Percentiles rank a stretch among this genome's conserved stretches.
Conservation (phyloP, 2,329 filamentous ascomycete genomes). For the Cladosporium velox region DNA sequence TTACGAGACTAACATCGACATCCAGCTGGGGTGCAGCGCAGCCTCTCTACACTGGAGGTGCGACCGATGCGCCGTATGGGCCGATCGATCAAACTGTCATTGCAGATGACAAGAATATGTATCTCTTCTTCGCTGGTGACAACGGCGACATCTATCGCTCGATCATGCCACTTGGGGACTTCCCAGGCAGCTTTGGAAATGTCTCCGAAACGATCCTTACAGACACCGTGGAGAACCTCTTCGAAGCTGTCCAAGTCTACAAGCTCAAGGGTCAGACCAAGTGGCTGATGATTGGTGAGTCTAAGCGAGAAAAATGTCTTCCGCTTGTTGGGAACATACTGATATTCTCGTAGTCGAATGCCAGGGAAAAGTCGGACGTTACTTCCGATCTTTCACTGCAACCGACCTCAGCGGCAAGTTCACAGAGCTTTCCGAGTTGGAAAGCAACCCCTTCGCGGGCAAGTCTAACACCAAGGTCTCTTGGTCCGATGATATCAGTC, state of each 20-base stretch:
- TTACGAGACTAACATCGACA: conserved; percentile 17
- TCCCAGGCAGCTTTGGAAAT: conserved; percentile 62
- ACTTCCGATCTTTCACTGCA: conserved; percentile 68
- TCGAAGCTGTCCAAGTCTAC: conserved; percentile 69
- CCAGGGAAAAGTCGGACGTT: conserved; percentile 59
- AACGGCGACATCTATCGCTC: conserved; percentile 67
- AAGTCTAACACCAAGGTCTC: conserved; percentile 65
- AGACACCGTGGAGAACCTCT: conserved; percentile 59
- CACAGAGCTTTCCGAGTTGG: conserved; percentile 58
- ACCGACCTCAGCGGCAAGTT: conserved; percentile 58
- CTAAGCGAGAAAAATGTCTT: neutral
- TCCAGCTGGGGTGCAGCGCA: conserved; percentile 41
- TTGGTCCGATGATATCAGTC: conserved; percentile 69
- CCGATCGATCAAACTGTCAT: conserved; percentile 66
- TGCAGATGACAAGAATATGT: conserved; percentile 62
- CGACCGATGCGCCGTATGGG: conserved; percentile 53
- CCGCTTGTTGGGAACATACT: neutral
- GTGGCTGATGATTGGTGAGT: conserved; percentile 63
- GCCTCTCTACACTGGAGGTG: conserved; percentile 53
- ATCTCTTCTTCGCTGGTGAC: conserved; percentile 68
- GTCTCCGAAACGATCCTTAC: conserved; percentile 52
- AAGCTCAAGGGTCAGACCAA: conserved; percentile 53
- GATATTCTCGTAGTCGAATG: conserved; percentile 53
- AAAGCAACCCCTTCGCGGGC: conserved; percentile 63
- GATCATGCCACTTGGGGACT: conserved; percentile 63